Evolutionary conservation across 2,329 filamentous ascomycete genomes (phyloP).

Genomic region (Phaeosphaeriaceae sp.): DNA sequence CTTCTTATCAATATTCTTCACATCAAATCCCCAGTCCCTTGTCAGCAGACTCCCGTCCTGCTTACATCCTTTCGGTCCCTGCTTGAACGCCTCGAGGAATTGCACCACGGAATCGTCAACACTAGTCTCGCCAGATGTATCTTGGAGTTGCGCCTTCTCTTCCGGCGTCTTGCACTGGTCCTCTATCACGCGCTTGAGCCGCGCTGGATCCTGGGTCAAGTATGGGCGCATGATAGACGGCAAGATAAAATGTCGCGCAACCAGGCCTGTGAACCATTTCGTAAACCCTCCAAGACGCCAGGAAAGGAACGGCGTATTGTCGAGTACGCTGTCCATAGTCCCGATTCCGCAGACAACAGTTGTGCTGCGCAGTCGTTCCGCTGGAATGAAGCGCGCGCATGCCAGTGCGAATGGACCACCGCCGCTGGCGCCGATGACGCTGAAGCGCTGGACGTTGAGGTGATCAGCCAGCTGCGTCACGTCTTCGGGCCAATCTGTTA

Average conservation of each 20-base stretch:
- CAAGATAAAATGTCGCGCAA: conserved; percentile 20
- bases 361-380: conserved; percentile 20
- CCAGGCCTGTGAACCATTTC: conserved; percentile 16
- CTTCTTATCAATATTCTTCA: conserved; percentile 18
- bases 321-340: conserved; percentile 20
- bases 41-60: conserved; percentile 22
- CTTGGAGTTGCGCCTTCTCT: conserved; percentile 15
- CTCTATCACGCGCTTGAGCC: conserved; percentile 25
- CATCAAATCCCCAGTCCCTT: conserved; percentile 27
- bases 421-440: conserved; percentile 54
- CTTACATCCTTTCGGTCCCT: conserved; percentile 20
- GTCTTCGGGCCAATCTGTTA: conserved; percentile 50
- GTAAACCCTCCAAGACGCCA: conserved; percentile 8
- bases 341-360: conserved; percentile 29
- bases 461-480: conserved; percentile 48
- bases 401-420: conserved; percentile 57
- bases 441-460: conserved; percentile 47
- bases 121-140: conserved; percentile 7
- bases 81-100: conserved; percentile 25
- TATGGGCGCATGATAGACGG: conserved; percentile 22
- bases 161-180: conserved; percentile 26
- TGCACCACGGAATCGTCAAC: conserved; percentile 23
- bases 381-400: conserved; percentile 50
- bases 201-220: conserved; percentile 11
- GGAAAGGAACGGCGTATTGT: not conserved